Evolutionary conservation across 1,284 basidiomycete genomes (phyloP), one percentile per base, ranked within the genome.

Genomic region (Xerocomus nothofagi): DNA sequence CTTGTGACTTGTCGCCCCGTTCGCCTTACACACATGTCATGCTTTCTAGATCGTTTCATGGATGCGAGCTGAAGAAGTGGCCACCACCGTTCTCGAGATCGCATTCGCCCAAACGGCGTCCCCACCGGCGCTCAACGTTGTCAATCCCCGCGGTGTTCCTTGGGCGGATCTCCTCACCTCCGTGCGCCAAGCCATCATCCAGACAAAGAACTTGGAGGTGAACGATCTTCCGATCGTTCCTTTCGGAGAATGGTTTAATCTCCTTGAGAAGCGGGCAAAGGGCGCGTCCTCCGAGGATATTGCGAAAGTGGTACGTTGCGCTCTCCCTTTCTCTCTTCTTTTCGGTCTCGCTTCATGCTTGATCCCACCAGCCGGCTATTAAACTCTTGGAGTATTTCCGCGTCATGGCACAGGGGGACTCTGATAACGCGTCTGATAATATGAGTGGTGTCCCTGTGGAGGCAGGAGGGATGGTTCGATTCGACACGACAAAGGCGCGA

Each of bases 21-120:
- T 4, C n/a, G 18, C 1, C n/a, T 10, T 23, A 4, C 6, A 17
- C n/a, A 3, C 26, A 48, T 17, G 20, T 8, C 12, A 23, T 17
- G 0, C 23, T 17, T 17, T 20, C 4, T 37, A 63, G 59, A 21
- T 54, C 9, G 54, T 58, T 5, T 61, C 62, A 3, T 67, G 62
- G 62, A 36, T 60, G 10, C 64, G 65, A 0, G 44, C 46, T 3
- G 51, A 61, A 31, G 53, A 56, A 1, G 61, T 63, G 0, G 53
- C 62, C 2, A 0, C 39, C 14, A 48, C 46, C 6, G 45, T 56
- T 15, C 23, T 61, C 0, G 64, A 65, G 21, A 18, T 49, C 1
- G 52, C 53, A 2, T 59, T 61, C 18, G 33, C 56, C 4, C 39
- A 47, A 14, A 24, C 23, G 1, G 18, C 43, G 3, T 47, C 52